Base-by-base conservation (phyloP, 306 rosid genomes). In the Cicer bijugum region DNA sequence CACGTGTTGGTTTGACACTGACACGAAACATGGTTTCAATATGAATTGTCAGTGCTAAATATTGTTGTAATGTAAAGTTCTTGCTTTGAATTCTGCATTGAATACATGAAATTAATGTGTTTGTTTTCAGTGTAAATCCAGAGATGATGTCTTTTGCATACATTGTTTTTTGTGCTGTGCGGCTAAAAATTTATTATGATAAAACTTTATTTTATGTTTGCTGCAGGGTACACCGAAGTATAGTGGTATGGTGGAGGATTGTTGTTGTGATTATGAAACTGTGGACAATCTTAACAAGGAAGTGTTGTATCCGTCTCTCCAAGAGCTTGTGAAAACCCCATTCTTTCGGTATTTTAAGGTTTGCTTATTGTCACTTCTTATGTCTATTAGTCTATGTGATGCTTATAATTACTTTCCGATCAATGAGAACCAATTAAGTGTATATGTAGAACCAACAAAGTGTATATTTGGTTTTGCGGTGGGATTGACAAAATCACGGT, bases 291-390 rank as follows among this genome's bases (percentile, higher is more conserved):
- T 87, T 64, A 89, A 89, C 17, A 46, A 57, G 67, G 87, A 85
- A 74, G 85, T 87, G 63, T 77, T 89, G 78, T 7, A 83, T 12
- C 91, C 95, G 17, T 76, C 82, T 9, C 91, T 87, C 4, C 90
- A 84, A 51, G 87, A 89, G 78, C 85, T 84, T 47, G 91, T 89
- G 76, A 82, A 78, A 48, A 87, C 89, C 15, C 84, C 90, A 2
- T 89, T 87, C 78, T 82, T 89, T 59, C 81, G 90, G 37, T 89
- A 89, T 82, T 89, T 87, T 44, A 89, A 89, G 95, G 95, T 87
- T 39, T 67, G 82, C 39, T 50, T 44, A 7, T 12, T 62, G 51
- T 69, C 44, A 35, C 8, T 38, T 59, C 11, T 62, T 59, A n/a
- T 59, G 52, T 37, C n/a, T 47, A 6, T 12, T 28, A 55, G 66